Conservation (phyloP, 2,329 filamentous ascomycete species). For the Pyricularia pennisetigena region DNA sequence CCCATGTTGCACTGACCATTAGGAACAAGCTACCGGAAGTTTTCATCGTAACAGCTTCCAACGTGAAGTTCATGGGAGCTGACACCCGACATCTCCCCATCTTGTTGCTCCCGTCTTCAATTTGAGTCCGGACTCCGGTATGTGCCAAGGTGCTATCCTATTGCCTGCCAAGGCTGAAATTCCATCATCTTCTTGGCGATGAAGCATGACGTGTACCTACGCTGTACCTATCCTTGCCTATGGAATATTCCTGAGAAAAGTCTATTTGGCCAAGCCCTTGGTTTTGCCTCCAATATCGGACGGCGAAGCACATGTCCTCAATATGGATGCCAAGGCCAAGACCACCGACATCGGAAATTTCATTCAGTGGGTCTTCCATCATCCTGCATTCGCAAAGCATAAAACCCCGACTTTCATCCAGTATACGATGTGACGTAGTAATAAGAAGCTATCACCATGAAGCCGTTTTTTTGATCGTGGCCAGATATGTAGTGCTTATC, state of each 20-base stretch:
- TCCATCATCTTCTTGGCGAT: not conserved
- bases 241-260: not conserved
- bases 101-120: too few species aligned
- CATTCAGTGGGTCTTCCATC: not conserved
- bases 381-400: not conserved
- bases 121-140: too few species aligned
- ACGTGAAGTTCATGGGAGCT: too few species aligned
- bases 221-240: not conserved
- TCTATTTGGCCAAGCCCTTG: not conserved
- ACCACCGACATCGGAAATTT: not conserved
- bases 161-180: not conserved
- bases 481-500: not conserved
- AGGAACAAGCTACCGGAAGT: too few species aligned
- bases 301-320: not conserved
- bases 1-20: too few species aligned
- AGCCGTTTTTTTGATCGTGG: not conserved
- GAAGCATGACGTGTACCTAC: not conserved
- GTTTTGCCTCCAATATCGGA: not conserved
- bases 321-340: not conserved
- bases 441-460: not conserved
- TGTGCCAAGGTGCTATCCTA: not conserved
- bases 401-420: not conserved
- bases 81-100: too few species aligned
- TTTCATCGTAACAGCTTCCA: too few species aligned
- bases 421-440: not conserved